These are phyloP conservation scores for Mortierella sp. DNA, from an alignment of 371 early-diverging fungal species.

Conservation along the genomic window DNA sequence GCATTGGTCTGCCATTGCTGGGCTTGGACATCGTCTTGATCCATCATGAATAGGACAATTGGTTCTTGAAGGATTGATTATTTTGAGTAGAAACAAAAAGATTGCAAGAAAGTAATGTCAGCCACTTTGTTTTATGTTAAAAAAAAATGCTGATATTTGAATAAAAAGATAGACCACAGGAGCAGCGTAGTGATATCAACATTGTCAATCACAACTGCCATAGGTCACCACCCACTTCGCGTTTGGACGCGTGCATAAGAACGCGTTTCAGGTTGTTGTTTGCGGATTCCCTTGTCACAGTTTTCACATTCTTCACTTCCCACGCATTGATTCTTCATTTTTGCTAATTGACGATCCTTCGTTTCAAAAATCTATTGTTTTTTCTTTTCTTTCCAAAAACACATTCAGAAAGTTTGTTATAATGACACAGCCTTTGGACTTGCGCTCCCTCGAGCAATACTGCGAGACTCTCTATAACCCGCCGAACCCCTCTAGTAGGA, in stretches of 20 bases:
- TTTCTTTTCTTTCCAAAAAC: neutral
- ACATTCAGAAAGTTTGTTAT: neutral
- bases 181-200: no score
- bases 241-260: neutral
- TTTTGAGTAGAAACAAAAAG: neutral
- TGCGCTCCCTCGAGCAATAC: slow-evolving; percentile 41
- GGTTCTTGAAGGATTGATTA: neutral
- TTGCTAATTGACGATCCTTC: slow-evolving; percentile 1
- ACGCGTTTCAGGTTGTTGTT: neutral
- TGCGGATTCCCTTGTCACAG: slow-evolving; percentile 1
- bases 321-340: neutral
- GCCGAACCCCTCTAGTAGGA: slow-evolving; percentile 68
- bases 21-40: slow-evolving; percentile 35
- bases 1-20: slow-evolving; percentile 26
- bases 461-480: slow-evolving; percentile 74
- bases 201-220: no score
- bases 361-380: neutral
- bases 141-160: no score
- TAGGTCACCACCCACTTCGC: no score
- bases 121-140: no score
- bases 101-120: neutral
- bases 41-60: slow-evolving; percentile 12
- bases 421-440: slow-evolving; percentile 34
- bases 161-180: no score
- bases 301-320: neutral